Evolutionary conservation across 441 rosid species (phyloP).

Genomic region (Syzygium malaccense): DNA sequence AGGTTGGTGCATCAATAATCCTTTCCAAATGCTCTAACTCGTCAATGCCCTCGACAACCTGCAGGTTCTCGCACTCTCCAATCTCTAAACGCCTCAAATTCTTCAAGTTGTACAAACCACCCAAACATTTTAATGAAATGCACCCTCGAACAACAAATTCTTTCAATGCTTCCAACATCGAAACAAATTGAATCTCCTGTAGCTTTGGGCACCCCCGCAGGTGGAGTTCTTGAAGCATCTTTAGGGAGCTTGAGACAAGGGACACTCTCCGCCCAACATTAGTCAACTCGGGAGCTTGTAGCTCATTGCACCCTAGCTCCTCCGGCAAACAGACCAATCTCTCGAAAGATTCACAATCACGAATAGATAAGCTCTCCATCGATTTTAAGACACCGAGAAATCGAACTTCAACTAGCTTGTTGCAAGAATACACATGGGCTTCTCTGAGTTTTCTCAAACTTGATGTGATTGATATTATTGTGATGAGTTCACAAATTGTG

Average conservation of each 20-base stretch:
- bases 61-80: neutral
- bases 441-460: neutral
- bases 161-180: neutral
- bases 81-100: neutral
- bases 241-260: neutral
- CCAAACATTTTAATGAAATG: neutral
- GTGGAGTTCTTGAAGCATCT: neutral
- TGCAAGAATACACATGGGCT: neutral
- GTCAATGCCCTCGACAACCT: neutral
- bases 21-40: neutral
- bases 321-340: neutral
- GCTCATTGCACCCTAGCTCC: neutral
- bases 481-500: accelerated
- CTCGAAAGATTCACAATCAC: neutral
- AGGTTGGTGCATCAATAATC: neutral
- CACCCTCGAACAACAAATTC: neutral
- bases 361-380: neutral
- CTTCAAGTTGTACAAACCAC: neutral
- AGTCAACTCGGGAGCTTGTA: neutral
- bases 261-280: neutral
- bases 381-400: neutral
- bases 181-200: neutral
- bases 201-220: neutral
- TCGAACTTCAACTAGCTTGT: neutral
- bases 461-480: neutral